phyloP scores from a whole-genome alignment of 352 stramenopile species.

The Globisporangium solare region DNA sequence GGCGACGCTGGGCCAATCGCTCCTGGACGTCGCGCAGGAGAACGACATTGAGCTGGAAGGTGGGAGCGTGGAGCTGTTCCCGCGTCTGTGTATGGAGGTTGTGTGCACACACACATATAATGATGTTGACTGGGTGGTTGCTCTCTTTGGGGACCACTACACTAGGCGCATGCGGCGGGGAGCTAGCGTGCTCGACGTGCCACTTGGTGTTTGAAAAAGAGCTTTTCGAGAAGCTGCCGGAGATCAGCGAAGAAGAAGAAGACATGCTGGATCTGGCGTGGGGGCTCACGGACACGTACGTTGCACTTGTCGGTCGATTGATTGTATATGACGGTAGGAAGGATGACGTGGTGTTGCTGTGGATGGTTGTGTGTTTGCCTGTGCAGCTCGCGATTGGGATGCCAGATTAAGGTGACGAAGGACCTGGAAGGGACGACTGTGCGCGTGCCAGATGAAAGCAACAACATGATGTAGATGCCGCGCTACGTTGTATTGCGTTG shows the following conservation, averaged over 20 bases:
- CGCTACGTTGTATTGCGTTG: slow-evolving; percentile 1
- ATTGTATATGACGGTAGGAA: neutral
- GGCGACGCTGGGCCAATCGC: slow-evolving; percentile 66
- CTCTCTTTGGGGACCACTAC: neutral
- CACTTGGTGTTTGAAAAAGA: slow-evolving; percentile 91
- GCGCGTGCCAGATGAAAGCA: slow-evolving; percentile 82
- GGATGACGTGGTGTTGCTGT: too few species aligned
- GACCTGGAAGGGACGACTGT: slow-evolving; percentile 84
- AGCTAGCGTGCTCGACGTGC: slow-evolving; percentile 93
- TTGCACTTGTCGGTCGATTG: slow-evolving; percentile 1
- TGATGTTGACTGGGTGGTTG: neutral
- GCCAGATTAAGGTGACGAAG: slow-evolving; percentile 89
- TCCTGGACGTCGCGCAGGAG: slow-evolving; percentile 90
- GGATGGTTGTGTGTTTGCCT: too few species aligned
- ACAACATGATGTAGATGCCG: slow-evolving; percentile 83
- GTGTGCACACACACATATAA: neutral
- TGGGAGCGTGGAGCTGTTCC: neutral
- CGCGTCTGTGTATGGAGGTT: neutral
- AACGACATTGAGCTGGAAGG: slow-evolving; percentile 93
- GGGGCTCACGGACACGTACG: slow-evolving; percentile 91
- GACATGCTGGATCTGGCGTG: slow-evolving; percentile 95
- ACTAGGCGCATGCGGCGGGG: slow-evolving; percentile 86
- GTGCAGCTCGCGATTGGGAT: slow-evolving; percentile 74
- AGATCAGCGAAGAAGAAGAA: slow-evolving; percentile 91
- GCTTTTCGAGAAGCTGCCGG: slow-evolving; percentile 83